Base-by-base conservation (phyloP, 179 eudicot genomes). In the Drosera spatulata region DNA sequence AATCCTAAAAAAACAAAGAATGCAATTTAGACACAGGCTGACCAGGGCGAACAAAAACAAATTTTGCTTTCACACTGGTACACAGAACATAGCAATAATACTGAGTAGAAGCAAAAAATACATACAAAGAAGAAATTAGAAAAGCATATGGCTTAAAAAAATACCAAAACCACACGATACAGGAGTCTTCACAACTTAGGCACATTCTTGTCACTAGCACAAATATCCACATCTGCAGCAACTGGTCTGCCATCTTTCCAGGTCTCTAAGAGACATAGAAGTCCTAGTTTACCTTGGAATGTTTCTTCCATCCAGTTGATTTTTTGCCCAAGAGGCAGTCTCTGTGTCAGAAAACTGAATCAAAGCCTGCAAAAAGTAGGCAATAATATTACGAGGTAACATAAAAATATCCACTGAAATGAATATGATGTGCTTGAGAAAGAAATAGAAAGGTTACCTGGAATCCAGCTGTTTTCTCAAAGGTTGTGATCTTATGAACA, bases 391-490 rank as follows among this genome's bases (percentile, higher is more conserved):
- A 49, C 4, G 43, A 68, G 33, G 64, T 15, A 45, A 51, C 48
- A 6, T 33, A 2, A 40, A 55, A 22, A 55, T 51, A 54, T 39
- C 7, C 45, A 6, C 13, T 14, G 7, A 47, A 51, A 41, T 59
- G 10, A 9, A 5, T 33, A 9, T 6, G 37, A 50, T 33, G 43
- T 39, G 51, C 61, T 5, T 51, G 33, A 11, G 22, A 51, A 12
- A 43, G 37, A 3, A 56, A n/a, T n/a, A 33, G 7, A 15, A 63
- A 10, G 64, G 50, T 65, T 22, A 77, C 99, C 95, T 89, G 99
- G 69, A 89, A 93, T 45, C 99, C 99, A 62, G 99, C 99, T 47
- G 99, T 94, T 82, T 94, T 94, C 81, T 94, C 99, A 74, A 94
- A 94, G 41, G 99, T 94, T 38, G 99, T 90, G 51, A 94, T 94